Conservation (phyloP, 768 basidiomycete species). For the Plicaturopsis crispa region DNA sequence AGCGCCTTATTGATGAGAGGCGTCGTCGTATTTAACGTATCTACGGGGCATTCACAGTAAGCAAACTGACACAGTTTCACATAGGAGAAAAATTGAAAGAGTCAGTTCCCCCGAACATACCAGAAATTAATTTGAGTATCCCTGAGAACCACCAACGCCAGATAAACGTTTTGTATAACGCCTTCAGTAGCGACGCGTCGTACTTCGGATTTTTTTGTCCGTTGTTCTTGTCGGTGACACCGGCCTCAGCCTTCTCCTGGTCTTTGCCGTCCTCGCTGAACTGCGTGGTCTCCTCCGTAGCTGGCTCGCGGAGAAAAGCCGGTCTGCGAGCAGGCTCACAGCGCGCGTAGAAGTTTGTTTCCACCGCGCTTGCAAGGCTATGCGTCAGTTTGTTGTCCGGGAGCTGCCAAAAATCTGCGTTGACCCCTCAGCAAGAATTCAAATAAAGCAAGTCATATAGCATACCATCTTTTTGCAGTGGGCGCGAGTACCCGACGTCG, state of each 20-base stretch:
- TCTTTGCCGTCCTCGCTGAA: constrained; percentile 7
- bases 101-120: too few relatives aligned
- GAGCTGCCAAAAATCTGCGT: constrained; percentile 52
- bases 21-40: constrained; percentile 43
- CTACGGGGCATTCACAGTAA: too few relatives aligned
- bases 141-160: constrained; percentile 40
- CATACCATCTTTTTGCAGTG: constrained; percentile 47
- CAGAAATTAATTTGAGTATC: too few relatives aligned
- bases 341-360: constrained; percentile 39
- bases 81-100: too few relatives aligned
- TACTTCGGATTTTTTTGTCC: too few relatives aligned
- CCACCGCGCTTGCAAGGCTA: constrained; percentile 31
- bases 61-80: too few relatives aligned
- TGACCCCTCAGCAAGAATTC: too few relatives aligned
- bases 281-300: too few relatives aligned
- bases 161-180: constrained; percentile 39
- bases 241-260: constrained; percentile 3
- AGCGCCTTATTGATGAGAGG: constrained; percentile 55
- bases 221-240: too few relatives aligned
- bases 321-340: constrained; percentile 44
- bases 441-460: too few relatives aligned
- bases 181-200: constrained; percentile 42
- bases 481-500: constrained; percentile 50
- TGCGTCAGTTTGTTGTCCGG: constrained; percentile 29
- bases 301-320: constrained; percentile 10